Base-by-base conservation (phyloP, 306 rosid species). In the Benincasa hispida region DNA sequence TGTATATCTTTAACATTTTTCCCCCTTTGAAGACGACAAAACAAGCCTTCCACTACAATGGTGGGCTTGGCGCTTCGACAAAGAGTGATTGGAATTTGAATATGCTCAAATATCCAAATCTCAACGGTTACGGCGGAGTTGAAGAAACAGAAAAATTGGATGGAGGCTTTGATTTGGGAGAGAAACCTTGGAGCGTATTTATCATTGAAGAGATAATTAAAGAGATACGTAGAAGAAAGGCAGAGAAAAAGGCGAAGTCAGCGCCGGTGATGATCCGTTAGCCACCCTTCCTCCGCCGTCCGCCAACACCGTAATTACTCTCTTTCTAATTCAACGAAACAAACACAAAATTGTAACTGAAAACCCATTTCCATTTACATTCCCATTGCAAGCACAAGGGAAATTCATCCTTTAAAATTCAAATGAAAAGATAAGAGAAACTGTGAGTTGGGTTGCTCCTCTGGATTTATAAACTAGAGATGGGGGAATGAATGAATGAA, bases 331-430 rank as follows among this genome's bases (percentile, higher is more conserved):
- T 72, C 4, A 50, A 72, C 25, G 37, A 25, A 47, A 18, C 45
- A 18, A 19, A 32, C 18, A 2, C 18, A 39, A 62, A 82, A 75
- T 76, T 77, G 93, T 90, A 91, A 93, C 96, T 30, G 93, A 87
- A 73, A 85, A 76, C 60, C 60, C 7, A 50, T 17, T 50, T 18
- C 55, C 25, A 54, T 54, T 54, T 21, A 22, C 15, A 45, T 45
- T 45, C 17, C 50, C 17, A 11, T 45, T 45, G 4, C 21, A 55
- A 14, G 27, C 27, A 54, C 12, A 2, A 18, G 8, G 9, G 21
- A 50, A 50, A 50, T 15, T 1, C 55, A 50, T 50, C 2, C 1
- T 50, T 50, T 21, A 12, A 45, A 45, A 45, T 45, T 45, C 50
- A 41, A 45, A 45, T 12, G 12, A 5, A 45, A 9, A 3, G 11